phyloP scores from a whole-genome alignment of 441 rosid species.

The Jatropha multifida region DNA sequence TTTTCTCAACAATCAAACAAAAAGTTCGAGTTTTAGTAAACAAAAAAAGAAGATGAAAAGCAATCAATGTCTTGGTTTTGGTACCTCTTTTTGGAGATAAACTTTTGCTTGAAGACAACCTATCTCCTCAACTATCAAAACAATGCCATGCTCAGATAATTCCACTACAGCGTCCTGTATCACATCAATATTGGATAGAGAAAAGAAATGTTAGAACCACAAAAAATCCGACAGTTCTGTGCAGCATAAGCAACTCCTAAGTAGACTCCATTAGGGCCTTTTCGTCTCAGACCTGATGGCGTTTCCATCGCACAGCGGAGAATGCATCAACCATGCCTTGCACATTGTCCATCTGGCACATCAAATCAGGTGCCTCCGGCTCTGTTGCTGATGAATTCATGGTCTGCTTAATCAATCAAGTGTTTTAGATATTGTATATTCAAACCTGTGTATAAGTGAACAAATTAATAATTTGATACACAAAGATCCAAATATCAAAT shows the following conservation, averaged over 20 bases:
- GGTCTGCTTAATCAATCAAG: slow-evolving; percentile 2
- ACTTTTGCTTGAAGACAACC: slow-evolving; percentile 91
- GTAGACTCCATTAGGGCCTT: neutral
- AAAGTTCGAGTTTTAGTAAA: neutral
- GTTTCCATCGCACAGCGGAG: slow-evolving; percentile 88
- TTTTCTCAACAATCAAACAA: neutral
- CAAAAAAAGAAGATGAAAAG: neutral
- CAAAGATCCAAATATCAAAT: neutral
- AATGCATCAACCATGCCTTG: slow-evolving; percentile 94
- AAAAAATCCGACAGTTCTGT: slow-evolving; percentile 10
- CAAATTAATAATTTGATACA: neutral
- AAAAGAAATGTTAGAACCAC: neutral
- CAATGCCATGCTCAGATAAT: slow-evolving; percentile 84
- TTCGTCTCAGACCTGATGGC: slow-evolving; percentile 57
- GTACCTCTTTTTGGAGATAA: slow-evolving; percentile 88
- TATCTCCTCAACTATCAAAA: slow-evolving; percentile 78
- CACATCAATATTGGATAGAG: neutral
- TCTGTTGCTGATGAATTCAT: slow-evolving; percentile 74
- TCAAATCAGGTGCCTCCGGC: slow-evolving; percentile 56
- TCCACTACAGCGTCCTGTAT: slow-evolving; percentile 78
- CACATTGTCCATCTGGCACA: slow-evolving; percentile 76
- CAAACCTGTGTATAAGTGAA: neutral
- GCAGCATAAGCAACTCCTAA: neutral
- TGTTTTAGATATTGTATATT: neutral
- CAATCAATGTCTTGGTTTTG: neutral